Conservation (phyloP, 1,139 yeast genomes). For the Geotrichum fermentans region DNA sequence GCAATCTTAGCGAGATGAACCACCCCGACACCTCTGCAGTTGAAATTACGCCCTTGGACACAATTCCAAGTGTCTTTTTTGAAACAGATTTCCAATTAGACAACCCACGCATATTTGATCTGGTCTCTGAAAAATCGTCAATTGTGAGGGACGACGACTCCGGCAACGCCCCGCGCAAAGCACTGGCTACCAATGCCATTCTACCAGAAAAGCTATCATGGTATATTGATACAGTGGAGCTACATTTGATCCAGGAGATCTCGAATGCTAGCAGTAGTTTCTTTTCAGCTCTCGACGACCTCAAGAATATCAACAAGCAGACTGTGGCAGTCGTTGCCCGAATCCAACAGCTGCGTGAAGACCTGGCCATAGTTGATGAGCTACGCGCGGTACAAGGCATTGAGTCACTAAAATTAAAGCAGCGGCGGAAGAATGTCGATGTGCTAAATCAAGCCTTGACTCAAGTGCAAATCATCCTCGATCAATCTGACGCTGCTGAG, state of each 20-base stretch:
- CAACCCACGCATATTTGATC: slow-evolving; percentile 77
- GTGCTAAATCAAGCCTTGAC: slow-evolving; percentile 57
- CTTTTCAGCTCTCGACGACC: slow-evolving; percentile 76
- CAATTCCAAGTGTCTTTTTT: slow-evolving; percentile 67
- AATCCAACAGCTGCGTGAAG: slow-evolving; percentile 44
- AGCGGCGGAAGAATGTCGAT: slow-evolving; percentile 56
- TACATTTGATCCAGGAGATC: slow-evolving; percentile 73
- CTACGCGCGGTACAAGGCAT: slow-evolving; percentile 53
- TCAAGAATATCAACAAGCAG: slow-evolving; percentile 56
- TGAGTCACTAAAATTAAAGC: slow-evolving; percentile 48
- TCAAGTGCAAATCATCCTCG: slow-evolving; percentile 55
- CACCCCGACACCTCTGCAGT: slow-evolving; percentile 20
- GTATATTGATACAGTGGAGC: slow-evolving; percentile 80
- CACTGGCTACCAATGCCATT: slow-evolving; percentile 46
- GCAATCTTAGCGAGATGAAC: slow-evolving; percentile 12
- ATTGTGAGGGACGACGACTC: slow-evolving; percentile 28
- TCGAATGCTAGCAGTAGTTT: slow-evolving; percentile 80
- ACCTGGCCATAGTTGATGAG: slow-evolving; percentile 40
- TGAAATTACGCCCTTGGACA: slow-evolving; percentile 32
- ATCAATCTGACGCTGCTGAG: slow-evolving; percentile 52
- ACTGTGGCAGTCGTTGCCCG: slow-evolving; percentile 50
- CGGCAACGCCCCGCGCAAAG: slow-evolving; percentile 27
- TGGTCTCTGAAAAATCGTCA: slow-evolving; percentile 57
- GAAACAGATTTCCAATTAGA: slow-evolving; percentile 71
- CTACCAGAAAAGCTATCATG: slow-evolving; percentile 79